A percentile compares a stretch with the other conserved stretches of the same genome.
Conservation (phyloP, 2,329 filamentous ascomycete genomes). For the Talaromyces sp. region DNA sequence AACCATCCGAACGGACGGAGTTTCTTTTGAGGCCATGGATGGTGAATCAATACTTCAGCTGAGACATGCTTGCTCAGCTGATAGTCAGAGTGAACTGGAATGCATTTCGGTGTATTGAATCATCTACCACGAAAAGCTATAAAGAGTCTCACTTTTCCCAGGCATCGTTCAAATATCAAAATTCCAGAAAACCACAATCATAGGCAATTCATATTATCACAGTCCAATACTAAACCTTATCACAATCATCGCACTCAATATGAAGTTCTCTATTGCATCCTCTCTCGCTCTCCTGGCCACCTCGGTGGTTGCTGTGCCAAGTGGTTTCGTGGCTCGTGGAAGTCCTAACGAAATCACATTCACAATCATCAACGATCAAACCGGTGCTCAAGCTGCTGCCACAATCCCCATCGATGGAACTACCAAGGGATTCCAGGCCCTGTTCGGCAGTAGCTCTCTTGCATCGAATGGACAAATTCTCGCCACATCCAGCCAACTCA, state of each 20-base stretch:
- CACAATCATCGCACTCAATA: background rate
- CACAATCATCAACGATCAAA: slow-evolving; percentile 8
- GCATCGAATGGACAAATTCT: background rate
- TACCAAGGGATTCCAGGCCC: background rate
- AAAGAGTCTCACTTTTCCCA: background rate
- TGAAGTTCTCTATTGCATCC: slow-evolving; percentile 5
- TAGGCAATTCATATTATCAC: background rate
- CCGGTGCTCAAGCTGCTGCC: slow-evolving; percentile 1
- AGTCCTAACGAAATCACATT: slow-evolving; percentile 1
- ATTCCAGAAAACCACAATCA: background rate
- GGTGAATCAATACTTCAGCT: background rate
- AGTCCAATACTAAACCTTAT: background rate
- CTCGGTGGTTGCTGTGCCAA: slow-evolving; percentile 4
- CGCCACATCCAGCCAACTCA: slow-evolving; percentile 3
- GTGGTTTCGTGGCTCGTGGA: background rate
- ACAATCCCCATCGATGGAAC: background rate
- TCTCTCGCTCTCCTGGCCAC: slow-evolving; percentile 9
- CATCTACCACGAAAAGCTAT: background rate
- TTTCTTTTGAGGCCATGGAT: background rate
- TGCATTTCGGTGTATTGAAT: background rate
- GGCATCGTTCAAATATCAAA: background rate
- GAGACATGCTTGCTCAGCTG: background rate
- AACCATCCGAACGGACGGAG: background rate
- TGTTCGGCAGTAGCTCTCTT: slow-evolving; percentile 8
- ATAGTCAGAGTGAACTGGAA: background rate